These are phyloP conservation scores for Trichoderma hamatum DNA, from an alignment of 2,329 filamentous ascomycete species.

Conservation along the genomic window DNA sequence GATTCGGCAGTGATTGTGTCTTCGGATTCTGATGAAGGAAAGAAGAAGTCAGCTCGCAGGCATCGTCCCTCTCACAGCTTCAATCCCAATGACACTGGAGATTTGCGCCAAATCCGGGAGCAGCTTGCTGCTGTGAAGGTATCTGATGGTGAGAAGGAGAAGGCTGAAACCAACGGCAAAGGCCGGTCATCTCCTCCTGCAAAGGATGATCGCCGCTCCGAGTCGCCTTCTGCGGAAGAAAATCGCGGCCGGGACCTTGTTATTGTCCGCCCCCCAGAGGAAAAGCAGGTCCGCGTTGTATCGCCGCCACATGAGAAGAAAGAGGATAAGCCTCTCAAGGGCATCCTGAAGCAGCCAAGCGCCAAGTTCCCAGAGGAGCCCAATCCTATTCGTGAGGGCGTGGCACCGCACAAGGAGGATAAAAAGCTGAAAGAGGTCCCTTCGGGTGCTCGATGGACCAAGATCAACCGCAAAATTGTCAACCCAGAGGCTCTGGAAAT, in stretches of 20 bases:
- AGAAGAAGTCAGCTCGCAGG: conserved; percentile 43
- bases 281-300: conserved; percentile 66
- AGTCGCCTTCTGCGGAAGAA: conserved; percentile 36
- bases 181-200: conserved; percentile 30
- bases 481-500: conserved; percentile 85
- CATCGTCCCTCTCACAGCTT: conserved; percentile 48
- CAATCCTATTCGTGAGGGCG: conserved; percentile 82
- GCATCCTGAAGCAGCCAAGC: conserved; percentile 83
- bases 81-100: conserved; percentile 56
- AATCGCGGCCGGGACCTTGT: conserved; percentile 49
- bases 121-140: conserved; percentile 50
- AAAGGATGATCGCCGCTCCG: conserved; percentile 28
- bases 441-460: conserved; percentile 85
- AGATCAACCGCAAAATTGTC: conserved; percentile 84
- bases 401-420: conserved; percentile 89
- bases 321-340: conserved; percentile 72
- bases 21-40: conserved; percentile 49
- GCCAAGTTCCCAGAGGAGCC: conserved; percentile 84
- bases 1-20: conserved; percentile 38
- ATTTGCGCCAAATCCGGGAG: conserved; percentile 54
- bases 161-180: conserved; percentile 13
- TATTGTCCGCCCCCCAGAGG: conserved; percentile 40
- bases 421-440: conserved; percentile 72
- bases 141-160: conserved; percentile 32
- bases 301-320: conserved; percentile 67